A percentile compares a stretch with the other conserved stretches of the same genome.
These are phyloP conservation scores for Aspergillus biplanus DNA, from an alignment of 495 filamentous ascomycete genomes.

Conservation along the genomic window DNA sequence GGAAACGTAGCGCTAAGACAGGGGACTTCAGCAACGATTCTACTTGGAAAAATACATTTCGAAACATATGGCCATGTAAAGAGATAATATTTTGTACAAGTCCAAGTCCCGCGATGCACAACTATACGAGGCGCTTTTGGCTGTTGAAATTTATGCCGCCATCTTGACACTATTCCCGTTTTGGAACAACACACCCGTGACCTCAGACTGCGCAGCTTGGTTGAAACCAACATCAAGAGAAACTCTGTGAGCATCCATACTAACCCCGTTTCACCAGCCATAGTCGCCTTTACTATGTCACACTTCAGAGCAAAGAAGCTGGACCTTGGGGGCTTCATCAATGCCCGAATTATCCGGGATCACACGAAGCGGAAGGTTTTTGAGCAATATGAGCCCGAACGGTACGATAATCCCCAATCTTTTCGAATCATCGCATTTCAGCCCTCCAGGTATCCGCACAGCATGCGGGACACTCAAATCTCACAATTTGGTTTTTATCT, in stretches of 20 bases:
- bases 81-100: no score
- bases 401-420: conserved; percentile 52
- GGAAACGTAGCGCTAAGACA: no score
- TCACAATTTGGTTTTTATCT: background rate
- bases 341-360: conserved; percentile 82
- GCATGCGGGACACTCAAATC: background rate
- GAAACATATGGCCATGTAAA: no score
- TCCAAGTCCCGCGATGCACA: no score
- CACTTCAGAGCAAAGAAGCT: conserved; percentile 86
- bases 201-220: conserved; percentile 30
- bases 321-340: conserved; percentile 83
- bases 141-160: conserved; percentile 1
- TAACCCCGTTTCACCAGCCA: background rate
- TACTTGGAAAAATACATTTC: no score
- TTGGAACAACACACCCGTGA: conserved; percentile 32
- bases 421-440: background rate
- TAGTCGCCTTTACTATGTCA: conserved; percentile 56
- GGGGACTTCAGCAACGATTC: no score
- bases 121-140: background rate
- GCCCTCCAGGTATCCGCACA: background rate
- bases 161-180: conserved; percentile 38
- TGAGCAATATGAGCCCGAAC: conserved; percentile 79
- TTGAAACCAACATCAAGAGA: conserved; percentile 13
- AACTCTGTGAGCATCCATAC: background rate
- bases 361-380: conserved; percentile 95